These are phyloP conservation scores for Chalciporus pseudorubinellus DNA, from an alignment of 768 basidiomycete species.

Conservation along the genomic window DNA sequence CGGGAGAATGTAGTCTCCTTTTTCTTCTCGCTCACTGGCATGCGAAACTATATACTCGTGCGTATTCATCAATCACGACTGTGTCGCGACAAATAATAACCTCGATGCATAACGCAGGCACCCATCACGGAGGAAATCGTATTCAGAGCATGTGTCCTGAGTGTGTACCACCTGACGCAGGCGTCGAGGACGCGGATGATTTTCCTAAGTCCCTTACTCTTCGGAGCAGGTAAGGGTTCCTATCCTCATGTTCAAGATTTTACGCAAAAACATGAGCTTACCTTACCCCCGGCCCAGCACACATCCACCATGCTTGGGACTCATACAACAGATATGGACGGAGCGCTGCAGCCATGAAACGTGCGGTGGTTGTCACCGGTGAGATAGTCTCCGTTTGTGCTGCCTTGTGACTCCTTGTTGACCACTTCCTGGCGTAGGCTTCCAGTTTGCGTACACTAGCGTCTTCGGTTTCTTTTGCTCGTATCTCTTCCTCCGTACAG, in stretches of 20 bases:
- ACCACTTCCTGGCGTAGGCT: constrained; percentile 46
- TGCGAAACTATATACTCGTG: constrained; percentile 67
- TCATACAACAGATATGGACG: constrained; percentile 73
- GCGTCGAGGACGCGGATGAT: constrained; percentile 58
- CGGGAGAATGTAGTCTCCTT: constrained; percentile 36
- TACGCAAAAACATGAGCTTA: constrained; percentile 4
- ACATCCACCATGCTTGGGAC: constrained; percentile 91
- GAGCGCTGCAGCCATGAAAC: constrained; percentile 58
- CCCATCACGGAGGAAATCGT: constrained; percentile 92
- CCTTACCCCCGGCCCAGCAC: constrained; percentile 50
- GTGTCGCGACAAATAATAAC: background rate
- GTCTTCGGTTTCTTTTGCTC: constrained; percentile 88
- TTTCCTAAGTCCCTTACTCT: constrained; percentile 79
- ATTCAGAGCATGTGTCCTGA: constrained; percentile 82
- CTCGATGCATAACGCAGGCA: constrained; percentile 45
- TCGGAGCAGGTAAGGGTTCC: constrained; percentile 71
- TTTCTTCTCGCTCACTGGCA: constrained; percentile 53
- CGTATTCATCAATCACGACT: constrained; percentile 14
- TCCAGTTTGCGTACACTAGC: constrained; percentile 90
- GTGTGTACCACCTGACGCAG: constrained; percentile 67
- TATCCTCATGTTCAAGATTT: background rate
- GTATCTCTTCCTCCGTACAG: constrained; percentile 83
- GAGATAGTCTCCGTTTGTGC: constrained; percentile 18
- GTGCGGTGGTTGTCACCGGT: constrained; percentile 59
- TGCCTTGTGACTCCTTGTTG: constrained; percentile 10